Evolutionary conservation across 2,329 filamentous ascomycete species (phyloP), one percentile per base, ranked within the genome.

Genomic region (Phialocephala subalpina): DNA sequence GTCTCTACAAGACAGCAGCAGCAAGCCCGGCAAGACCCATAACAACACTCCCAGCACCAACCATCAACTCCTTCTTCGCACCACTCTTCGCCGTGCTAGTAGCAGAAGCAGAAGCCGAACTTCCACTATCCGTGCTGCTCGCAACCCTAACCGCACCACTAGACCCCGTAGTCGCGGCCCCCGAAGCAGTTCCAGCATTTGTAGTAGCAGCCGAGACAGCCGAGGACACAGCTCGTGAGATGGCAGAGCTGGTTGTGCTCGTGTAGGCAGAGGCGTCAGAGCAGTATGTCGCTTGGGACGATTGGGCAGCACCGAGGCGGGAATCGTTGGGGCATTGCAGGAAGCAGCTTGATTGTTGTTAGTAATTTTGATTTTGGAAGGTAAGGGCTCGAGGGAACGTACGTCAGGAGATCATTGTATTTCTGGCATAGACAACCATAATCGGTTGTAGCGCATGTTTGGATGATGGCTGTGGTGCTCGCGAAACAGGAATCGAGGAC

Each of bases 321-420:
- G 79, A 68, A 72, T 84, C 81, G 69, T 80, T 77, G 60, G 87
- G 86, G 80, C 88, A 90, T 81, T 88, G 87, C 81, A 85, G 84
- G 80, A 88, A 90, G 83, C 88, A 90, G 36, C 82, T 84, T 65
- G 47, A 38, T 36, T 35, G 18, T 27, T 11, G 33, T 40, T 33
- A 45, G 60, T 16, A 22, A 25, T 25, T 12, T 27, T 12, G 6
- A 22, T 7, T 3, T 61, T 20, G 9, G 27, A 35, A 3, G 22
- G 29, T 22, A 9, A 3, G 9, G 49, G 3, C 14, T 27, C 38
- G 27, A 9, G 35, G 20, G 36, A n/a, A 70, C 77, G 62, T 74
- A 83, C 82, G 82, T 85, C 69, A 85, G 71, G 40, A 87, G 79
- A 61, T 84, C 81, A 42, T 75, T 82, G 76, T 84, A 86, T 71